phyloP scores from a whole-genome alignment of 1,284 basidiomycete species.

The Ceratobasidium sp. region DNA sequence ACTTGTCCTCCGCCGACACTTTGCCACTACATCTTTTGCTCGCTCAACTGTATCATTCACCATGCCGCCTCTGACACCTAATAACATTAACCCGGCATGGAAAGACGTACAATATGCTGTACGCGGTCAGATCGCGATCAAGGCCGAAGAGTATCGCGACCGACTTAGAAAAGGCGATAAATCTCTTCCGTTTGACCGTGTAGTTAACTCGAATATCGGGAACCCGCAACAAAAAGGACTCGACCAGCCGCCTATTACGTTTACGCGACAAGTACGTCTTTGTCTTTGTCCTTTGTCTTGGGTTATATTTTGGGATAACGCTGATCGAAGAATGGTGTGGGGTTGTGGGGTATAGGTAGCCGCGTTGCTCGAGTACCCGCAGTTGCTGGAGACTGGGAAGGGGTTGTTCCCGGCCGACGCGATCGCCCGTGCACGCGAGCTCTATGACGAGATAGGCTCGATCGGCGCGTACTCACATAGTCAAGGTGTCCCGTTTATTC shows the following conservation, averaged over 20 bases:
- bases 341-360: slow-evolving; percentile 70
- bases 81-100: slow-evolving; percentile 85
- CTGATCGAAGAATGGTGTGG: slow-evolving; percentile 19
- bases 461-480: slow-evolving; percentile 97
- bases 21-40: slow-evolving; percentile 13
- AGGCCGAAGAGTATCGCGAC: slow-evolving; percentile 86
- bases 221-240: slow-evolving; percentile 97
- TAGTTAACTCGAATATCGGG: slow-evolving; percentile 97
- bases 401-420: slow-evolving; percentile 89
- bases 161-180: slow-evolving; percentile 66
- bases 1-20: slow-evolving; percentile 10
- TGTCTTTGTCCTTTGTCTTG: too few species aligned
- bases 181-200: slow-evolving; percentile 83
- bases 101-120: slow-evolving; percentile 96
- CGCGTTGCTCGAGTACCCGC: slow-evolving; percentile 92
- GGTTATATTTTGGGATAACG: neutral
- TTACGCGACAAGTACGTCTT: slow-evolving; percentile 83
- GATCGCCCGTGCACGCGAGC: slow-evolving; percentile 82
- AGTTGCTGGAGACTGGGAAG: slow-evolving; percentile 74
- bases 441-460: slow-evolving; percentile 90
- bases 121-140: slow-evolving; percentile 95
- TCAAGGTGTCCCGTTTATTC: slow-evolving; percentile 91
- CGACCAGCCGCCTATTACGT: slow-evolving; percentile 94
- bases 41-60: slow-evolving; percentile 37
- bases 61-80: slow-evolving; percentile 72